Evolutionary conservation across 495 filamentous ascomycete species (phyloP).

Genomic region (Paragyromitra xinjiangensis): DNA sequence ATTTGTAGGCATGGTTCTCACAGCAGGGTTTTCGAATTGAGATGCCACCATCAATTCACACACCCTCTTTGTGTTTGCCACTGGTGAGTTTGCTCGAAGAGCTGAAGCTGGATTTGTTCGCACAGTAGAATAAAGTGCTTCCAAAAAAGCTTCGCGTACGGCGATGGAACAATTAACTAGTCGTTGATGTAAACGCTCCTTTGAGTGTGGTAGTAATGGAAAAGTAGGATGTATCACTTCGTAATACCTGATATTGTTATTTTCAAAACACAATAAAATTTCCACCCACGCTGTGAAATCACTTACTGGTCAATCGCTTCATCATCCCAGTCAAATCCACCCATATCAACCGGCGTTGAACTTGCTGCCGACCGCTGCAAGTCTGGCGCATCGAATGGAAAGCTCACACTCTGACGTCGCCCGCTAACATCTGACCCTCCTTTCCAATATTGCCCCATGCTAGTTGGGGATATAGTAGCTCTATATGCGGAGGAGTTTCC

Average conservation of each 20-base stretch:
- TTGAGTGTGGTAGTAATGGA: slow-evolving; percentile 75
- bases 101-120: slow-evolving; percentile 65
- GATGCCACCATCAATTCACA: slow-evolving; percentile 65
- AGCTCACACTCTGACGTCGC: slow-evolving; percentile 55
- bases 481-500: slow-evolving; percentile 39
- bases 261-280: slow-evolving; percentile 12
- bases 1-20: slow-evolving; percentile 62
- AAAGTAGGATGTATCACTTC: slow-evolving; percentile 75
- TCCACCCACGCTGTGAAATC: not conserved
- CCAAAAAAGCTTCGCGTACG: slow-evolving; percentile 75
- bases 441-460: slow-evolving; percentile 55
- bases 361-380: slow-evolving; percentile 48
- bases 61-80: slow-evolving; percentile 61
- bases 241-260: slow-evolving; percentile 68
- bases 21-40: slow-evolving; percentile 63
- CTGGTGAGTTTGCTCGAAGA: slow-evolving; percentile 58
- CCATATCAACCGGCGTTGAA: slow-evolving; percentile 46
- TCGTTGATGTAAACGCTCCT: slow-evolving; percentile 68
- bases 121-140: slow-evolving; percentile 71
- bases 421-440: slow-evolving; percentile 49
- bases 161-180: slow-evolving; percentile 68
- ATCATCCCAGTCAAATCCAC: slow-evolving; percentile 58
- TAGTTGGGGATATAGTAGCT: slow-evolving; percentile 51
- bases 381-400: slow-evolving; percentile 54
- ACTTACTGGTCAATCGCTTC: slow-evolving; percentile 57